Evolutionary conservation across 768 basidiomycete species (phyloP).

Genomic region (Tulasnella sp.): DNA sequence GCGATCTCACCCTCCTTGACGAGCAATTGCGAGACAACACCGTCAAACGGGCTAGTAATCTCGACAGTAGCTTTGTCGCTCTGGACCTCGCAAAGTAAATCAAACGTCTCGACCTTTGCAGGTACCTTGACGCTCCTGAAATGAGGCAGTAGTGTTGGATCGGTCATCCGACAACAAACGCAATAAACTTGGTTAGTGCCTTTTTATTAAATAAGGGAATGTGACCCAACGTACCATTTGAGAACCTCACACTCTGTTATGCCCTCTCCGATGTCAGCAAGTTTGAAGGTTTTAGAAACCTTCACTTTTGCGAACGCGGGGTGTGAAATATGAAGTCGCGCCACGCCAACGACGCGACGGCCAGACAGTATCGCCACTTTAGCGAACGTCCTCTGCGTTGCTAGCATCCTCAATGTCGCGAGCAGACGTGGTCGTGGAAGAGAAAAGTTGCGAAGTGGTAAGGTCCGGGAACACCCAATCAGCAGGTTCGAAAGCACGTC

Average conservation of each 20-base stretch:
- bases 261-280: slow-evolving; percentile 55
- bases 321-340: slow-evolving; percentile 7
- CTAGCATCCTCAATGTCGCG: no score
- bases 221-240: slow-evolving; percentile 45
- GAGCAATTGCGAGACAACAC: slow-evolving; percentile 54
- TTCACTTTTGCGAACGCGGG: neutral
- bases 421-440: neutral
- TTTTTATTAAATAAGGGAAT: no score
- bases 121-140: slow-evolving; percentile 53
- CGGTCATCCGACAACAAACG: slow-evolving; percentile 23
- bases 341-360: neutral
- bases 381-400: no score
- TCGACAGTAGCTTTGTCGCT: slow-evolving; percentile 86
- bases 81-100: slow-evolving; percentile 67
- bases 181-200: no score
- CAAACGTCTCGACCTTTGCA: slow-evolving; percentile 44
- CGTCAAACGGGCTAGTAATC: slow-evolving; percentile 78
- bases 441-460: neutral
- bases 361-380: no score
- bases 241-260: slow-evolving; percentile 86
- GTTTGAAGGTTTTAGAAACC: slow-evolving; percentile 17
- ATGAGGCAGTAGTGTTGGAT: no score
- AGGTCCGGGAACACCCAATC: neutral
- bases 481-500: neutral
- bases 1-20: slow-evolving; percentile 74